A percentile compares a stretch with the other conserved stretches of the same genome.
These are phyloP conservation scores for Boletus vinaceobasis DNA, from an alignment of 768 basidiomycete genomes.

Conservation along the genomic window DNA sequence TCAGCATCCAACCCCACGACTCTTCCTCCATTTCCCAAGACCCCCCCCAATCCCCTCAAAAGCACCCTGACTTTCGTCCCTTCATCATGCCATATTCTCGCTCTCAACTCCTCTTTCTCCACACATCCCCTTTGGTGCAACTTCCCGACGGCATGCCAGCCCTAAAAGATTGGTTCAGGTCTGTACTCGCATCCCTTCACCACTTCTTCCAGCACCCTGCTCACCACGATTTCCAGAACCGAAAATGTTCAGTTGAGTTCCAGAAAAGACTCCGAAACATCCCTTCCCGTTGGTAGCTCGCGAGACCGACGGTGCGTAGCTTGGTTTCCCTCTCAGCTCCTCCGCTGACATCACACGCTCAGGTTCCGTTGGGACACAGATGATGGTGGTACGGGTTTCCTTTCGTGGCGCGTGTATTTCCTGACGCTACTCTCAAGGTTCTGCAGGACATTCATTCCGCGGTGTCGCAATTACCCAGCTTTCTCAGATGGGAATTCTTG, in stretches of 20 bases:
- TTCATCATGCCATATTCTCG: slow-evolving; percentile 71
- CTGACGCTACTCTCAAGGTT: slow-evolving; percentile 37
- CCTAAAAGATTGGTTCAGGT: slow-evolving; percentile 90
- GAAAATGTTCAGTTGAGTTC: slow-evolving; percentile 45
- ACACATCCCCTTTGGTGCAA: slow-evolving; percentile 69
- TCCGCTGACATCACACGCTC: slow-evolving; percentile 9
- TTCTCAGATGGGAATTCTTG: slow-evolving; percentile 91
- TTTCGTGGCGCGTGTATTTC: not conserved
- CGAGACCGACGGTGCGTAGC: slow-evolving; percentile 64
- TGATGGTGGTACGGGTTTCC: slow-evolving; percentile 54
- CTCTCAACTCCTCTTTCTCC: slow-evolving; percentile 60
- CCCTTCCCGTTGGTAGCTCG: slow-evolving; percentile 45
- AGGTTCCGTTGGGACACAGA: slow-evolving; percentile 78
- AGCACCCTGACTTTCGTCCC: slow-evolving; percentile 32
- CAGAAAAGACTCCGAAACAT: slow-evolving; percentile 60
- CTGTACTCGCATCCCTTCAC: slow-evolving; percentile 30
- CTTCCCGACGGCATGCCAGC: slow-evolving; percentile 74
- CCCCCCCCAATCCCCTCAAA: slow-evolving; percentile 15
- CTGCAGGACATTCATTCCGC: slow-evolving; percentile 65
- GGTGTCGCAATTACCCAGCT: slow-evolving; percentile 64
- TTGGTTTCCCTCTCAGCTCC: not conserved
- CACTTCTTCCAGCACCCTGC: slow-evolving; percentile 1
- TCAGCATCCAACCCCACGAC: slow-evolving; percentile 24
- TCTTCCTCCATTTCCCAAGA: slow-evolving; percentile 11
- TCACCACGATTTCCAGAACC: slow-evolving; percentile 34